Base-by-base conservation (phyloP, 345 rosid genomes). In the Euphorbia tirucalli region DNA sequence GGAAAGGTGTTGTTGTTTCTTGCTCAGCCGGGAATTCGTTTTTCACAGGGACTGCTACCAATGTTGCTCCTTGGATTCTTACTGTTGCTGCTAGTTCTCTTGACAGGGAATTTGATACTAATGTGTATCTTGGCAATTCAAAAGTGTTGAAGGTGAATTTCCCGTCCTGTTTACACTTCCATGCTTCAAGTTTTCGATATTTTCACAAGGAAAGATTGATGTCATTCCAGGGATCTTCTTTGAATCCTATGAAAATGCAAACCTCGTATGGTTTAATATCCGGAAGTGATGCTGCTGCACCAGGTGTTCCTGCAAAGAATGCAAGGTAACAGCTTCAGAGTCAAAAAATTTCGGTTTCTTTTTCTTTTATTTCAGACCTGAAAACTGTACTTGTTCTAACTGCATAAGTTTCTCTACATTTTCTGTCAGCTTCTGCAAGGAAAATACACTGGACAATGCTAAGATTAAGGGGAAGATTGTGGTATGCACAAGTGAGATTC, bases 51-150 rank as follows among this genome's bases (percentile, higher is more conserved):
- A 79, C 83, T 24, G 80, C 79, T 44, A 21, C 64, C 60, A 79
- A 85, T 65, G 87, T 77, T 48, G 87, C 84, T 72, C 88, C 89
- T 52, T 76, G 87, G 89, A 78, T 83, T 28, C 76, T 83, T 22
- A 83, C 81, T 16, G 85, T 85, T 18, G 89, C 87, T 14, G 84
- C 85, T 46, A 83, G 88, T 35, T 69, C 86, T 39, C 16, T 82
- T 18, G 87, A 82, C 58, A 39, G 89, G 64, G 80, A 78, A 61
- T 83, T 80, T 78, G 25, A 56, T 61, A 72, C 73, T 7, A 16
- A 75, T 68, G 61, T 76, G 4, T 56, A 61, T 66, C 80, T 85
- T 27, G 81, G 79, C 37, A 82, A 85, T 61, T 80, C 77, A 35
- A 44, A 73, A 60, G 18, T 76, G 37, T 35, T 74, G 21, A 73